phyloP scores from a whole-genome alignment of 768 basidiomycete species.

The Serendipita sp. region DNA sequence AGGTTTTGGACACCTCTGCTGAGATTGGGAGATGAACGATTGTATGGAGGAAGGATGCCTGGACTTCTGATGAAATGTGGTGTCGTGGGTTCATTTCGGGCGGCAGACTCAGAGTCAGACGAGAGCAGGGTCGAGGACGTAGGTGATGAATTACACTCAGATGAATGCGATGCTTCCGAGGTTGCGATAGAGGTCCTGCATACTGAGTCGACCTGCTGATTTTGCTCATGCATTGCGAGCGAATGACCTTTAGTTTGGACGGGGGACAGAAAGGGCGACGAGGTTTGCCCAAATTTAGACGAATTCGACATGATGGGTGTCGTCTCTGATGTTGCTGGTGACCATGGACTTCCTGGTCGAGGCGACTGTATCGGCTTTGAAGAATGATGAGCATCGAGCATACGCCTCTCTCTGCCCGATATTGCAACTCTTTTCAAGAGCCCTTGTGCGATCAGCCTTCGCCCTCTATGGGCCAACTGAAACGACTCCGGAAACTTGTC shows the following conservation, averaged over 20 bases:
- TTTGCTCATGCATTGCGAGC: no score
- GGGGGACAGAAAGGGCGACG: background rate
- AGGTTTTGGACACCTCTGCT: background rate
- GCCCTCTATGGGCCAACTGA: slow-evolving; percentile 49
- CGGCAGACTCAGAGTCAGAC: background rate
- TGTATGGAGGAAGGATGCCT: background rate
- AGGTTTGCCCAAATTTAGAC: background rate
- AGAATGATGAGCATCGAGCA: slow-evolving; percentile 1
- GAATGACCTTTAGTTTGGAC: background rate
- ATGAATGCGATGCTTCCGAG: slow-evolving; percentile 5
- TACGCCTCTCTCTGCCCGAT: slow-evolving; percentile 19
- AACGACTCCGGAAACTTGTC: slow-evolving; percentile 40
- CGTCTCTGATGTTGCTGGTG: background rate
- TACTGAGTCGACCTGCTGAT: no score
- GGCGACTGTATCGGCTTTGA: background rate
- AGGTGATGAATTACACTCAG: background rate
- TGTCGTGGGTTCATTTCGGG: no score
- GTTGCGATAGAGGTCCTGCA: background rate
- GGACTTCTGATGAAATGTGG: background rate
- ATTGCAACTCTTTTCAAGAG: slow-evolving; percentile 31
- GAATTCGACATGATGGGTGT: background rate
- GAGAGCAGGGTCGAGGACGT: background rate
- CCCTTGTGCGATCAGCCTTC: slow-evolving; percentile 61
- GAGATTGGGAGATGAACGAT: background rate
- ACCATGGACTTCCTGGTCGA: background rate